Conservation (phyloP, 805 yeast species). For the Brettanomyces nanus region DNA sequence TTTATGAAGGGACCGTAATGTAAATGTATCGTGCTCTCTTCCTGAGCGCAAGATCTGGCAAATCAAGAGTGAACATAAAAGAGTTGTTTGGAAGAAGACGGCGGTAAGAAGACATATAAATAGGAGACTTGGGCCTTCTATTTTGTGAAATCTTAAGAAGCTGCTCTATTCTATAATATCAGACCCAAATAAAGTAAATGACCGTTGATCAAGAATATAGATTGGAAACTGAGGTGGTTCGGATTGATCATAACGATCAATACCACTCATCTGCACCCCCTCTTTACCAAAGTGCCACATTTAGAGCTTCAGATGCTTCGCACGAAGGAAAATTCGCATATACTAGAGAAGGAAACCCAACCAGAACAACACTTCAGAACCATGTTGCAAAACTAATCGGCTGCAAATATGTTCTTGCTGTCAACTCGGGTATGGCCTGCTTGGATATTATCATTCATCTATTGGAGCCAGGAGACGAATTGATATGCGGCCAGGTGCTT, state of each 20-base stretch:
- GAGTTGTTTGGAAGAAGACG: too few species aligned
- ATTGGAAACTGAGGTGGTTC: constrained; percentile 57
- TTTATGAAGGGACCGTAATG: too few species aligned
- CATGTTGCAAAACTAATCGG: constrained; percentile 74
- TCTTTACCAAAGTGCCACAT: constrained; percentile 86
- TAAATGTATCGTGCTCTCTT: too few species aligned
- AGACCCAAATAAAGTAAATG: too few species aligned
- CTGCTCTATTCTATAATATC: too few species aligned
- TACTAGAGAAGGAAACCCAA: constrained; percentile 91
- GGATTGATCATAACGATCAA: constrained; percentile 54
- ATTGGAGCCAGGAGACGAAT: constrained; percentile 77
- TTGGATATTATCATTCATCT: constrained; percentile 67
- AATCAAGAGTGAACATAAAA: too few species aligned
- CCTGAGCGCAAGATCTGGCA: too few species aligned
- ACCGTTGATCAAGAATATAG: constrained; percentile 2
- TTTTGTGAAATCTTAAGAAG: too few species aligned
- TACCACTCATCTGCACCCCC: constrained; percentile 81
- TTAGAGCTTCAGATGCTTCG: constrained; percentile 65
- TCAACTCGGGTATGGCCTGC: constrained; percentile 89
- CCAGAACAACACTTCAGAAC: constrained; percentile 70
- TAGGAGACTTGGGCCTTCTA: too few species aligned
- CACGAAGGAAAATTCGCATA: constrained; percentile 79
- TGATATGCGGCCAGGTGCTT: constrained; percentile 88
- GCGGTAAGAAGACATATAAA: too few species aligned
- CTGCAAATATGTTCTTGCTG: constrained; percentile 69